Evolutionary conservation across 108 stramenopile species (phyloP), one percentile per base, ranked within the genome.

Genomic region (Cylindrotheca closterium): DNA sequence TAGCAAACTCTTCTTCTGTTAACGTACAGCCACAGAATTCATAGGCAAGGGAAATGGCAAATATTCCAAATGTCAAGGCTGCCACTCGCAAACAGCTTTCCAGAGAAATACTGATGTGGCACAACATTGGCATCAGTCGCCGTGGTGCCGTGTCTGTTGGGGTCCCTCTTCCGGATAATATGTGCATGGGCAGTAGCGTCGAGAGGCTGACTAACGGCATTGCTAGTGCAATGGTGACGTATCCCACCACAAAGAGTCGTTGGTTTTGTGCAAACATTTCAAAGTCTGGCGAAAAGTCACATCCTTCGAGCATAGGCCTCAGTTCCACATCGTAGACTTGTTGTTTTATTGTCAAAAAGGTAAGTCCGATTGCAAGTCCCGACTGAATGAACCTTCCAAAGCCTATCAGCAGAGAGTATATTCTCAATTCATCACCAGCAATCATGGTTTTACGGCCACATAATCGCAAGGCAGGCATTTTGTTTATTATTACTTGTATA

Each of bases 101-200:
- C 15, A 55, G 60, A 8, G 60, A 37, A 4, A 55, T 22, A 19
- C 62, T 60, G 53, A 70, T 60, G 28, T 58, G 28, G 32, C 69
- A 70, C 1, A 70, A 24, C 52, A 22, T 19, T 46, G 28, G 25
- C 52, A 70, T 0, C 22, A 25, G 22, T 37, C 55, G 28, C 48
- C 69, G 47, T 12, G 60, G 69, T 26, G 15, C 15, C 1, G 51
- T 0, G 8, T 70, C 53, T 21, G 69, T 70, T 29, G 63, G 63
- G 3, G 63, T 53, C 1, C 63, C 63, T 30, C 49, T 52, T 8
- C 7, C 8, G 12, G 63, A 37, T 19, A 64, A n/a, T n/a, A 64
- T 15, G 3, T 51, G 30, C 23, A 42, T 54, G 17, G 63, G 63
- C 23, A 64, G 21, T 17, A 51, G 33, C 0, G 63, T 53, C 18